Evolutionary conservation across 768 basidiomycete genomes (phyloP).

Genomic region (Tricholoma flavovirens): DNA sequence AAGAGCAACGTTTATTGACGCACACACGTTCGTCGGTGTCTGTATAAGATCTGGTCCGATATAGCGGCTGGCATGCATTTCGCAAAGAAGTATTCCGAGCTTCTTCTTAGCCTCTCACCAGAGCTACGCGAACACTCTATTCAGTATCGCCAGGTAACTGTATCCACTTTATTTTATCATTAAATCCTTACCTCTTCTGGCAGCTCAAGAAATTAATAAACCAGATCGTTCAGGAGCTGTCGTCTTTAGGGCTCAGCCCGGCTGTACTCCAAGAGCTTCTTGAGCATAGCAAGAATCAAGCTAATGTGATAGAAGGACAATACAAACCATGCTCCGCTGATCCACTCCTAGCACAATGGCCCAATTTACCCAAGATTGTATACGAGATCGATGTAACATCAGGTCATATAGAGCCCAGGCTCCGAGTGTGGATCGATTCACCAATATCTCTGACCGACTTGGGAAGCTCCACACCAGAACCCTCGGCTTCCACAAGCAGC

Average conservation of each 20-base stretch:
- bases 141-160: constrained; percentile 70
- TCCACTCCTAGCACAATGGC: not conserved
- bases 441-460: constrained; percentile 12
- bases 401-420: constrained; percentile 48
- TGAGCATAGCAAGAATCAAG: constrained; percentile 11
- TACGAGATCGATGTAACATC: constrained; percentile 53
- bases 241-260: constrained; percentile 57
- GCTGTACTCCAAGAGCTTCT: constrained; percentile 40
- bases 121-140: constrained; percentile 76
- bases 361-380: constrained; percentile 28
- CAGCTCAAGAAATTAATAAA: constrained; percentile 92
- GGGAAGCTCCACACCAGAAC: constrained; percentile 2
- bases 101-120: constrained; percentile 63
- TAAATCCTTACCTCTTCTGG: no score
- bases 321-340: constrained; percentile 2
- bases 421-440: constrained; percentile 44
- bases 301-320: constrained; percentile 13
- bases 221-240: constrained; percentile 72
- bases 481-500: not conserved
- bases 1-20: no score
- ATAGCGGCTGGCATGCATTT: constrained; percentile 58
- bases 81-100: constrained; percentile 60
- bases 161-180: no score
- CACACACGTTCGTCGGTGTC: constrained; percentile 12
- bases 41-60: not conserved